Base-by-base conservation (phyloP, 1,284 basidiomycete species). In the Ceratobasidium sp. region DNA sequence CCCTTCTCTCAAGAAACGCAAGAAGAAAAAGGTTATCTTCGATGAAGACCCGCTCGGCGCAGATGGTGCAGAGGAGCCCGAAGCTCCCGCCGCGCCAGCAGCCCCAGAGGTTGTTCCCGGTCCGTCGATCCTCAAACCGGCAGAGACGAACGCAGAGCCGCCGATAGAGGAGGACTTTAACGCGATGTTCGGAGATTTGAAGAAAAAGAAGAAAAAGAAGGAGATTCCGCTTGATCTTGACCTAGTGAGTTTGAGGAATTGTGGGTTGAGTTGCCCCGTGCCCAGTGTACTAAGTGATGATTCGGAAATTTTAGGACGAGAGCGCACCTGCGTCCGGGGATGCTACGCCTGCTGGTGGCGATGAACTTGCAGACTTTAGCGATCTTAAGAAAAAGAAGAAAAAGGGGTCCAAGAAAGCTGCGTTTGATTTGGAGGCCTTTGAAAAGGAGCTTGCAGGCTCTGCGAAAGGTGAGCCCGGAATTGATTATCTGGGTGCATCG, bases 131-230 rank as follows among this genome's bases (percentile, higher is more conserved):
- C 87, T 19, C 90, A 91, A 1, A 84, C 89, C 78, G 51, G 80
- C 74, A 8, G 86, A 76, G 36, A 56, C 63, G 36, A 76, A 65
- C 47, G 48, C 59, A 84, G 78, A 84, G 79, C 85, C 84, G 78
- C 86, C 87, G 75, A 88, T 88, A 77, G 91, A 91, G 0, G 91
- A 93, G 51, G 92, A 94, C 56, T 86, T 90, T 80, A 92, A 92
- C 79, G 88, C 92, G 66, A 92, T 95, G 89, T 95, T 96, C 80
- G 93, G 91, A 6, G 94, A 94, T 80, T 81, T 95, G 81, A 95
- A 95, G 88, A 96, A 96, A 87, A 96, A 95, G 84, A 95, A 94
- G 74, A 94, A 94, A 86, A 94, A 95, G 87, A 94, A 94, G 83
- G 93, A 94, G 76, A 92, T 95, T 73, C 92, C 92, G 4, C 87